phyloP scores from a whole-genome alignment of 2,329 filamentous ascomycete genomes.

The Sporothrix phasma region DNA sequence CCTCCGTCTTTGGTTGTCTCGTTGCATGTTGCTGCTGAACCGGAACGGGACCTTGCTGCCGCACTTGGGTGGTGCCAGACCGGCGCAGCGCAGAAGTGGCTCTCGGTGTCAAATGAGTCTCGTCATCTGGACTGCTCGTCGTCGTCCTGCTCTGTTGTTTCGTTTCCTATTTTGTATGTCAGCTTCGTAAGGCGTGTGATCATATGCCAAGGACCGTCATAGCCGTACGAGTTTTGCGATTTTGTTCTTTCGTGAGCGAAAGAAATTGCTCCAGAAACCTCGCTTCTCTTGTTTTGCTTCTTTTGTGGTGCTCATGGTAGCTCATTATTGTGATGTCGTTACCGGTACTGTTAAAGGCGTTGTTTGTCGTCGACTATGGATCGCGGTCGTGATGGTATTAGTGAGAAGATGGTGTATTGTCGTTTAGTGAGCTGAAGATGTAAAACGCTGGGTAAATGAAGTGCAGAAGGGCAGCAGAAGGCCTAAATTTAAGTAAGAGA shows the following conservation, averaged over 20 bases:
- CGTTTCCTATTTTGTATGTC: constrained; percentile 25
- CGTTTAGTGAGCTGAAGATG: neutral
- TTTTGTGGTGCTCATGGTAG: constrained; percentile 19
- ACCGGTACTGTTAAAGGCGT: neutral
- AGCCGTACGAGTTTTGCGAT: constrained; percentile 28
- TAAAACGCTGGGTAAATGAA: neutral
- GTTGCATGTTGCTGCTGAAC: neutral
- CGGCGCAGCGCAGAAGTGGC: neutral
- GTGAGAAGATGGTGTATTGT: neutral
- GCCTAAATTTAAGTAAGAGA: neutral
- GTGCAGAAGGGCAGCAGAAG: neutral
- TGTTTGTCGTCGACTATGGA: neutral
- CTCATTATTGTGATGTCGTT: constrained; percentile 10
- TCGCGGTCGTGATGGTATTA: neutral
- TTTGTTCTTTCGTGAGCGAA: constrained; percentile 36
- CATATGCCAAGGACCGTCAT: neutral
- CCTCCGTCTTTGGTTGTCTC: neutral
- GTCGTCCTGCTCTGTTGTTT: constrained; percentile 23
- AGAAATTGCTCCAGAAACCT: constrained; percentile 37
- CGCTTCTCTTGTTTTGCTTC: constrained; percentile 38
- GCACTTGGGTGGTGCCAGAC: neutral
- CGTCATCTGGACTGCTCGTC: neutral
- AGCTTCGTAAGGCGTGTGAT: neutral
- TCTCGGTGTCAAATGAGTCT: constrained; percentile 21
- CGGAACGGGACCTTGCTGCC: constrained; percentile 2